phyloP scores from a whole-genome alignment of 495 filamentous ascomycete genomes.

The Penicillium daleae region DNA sequence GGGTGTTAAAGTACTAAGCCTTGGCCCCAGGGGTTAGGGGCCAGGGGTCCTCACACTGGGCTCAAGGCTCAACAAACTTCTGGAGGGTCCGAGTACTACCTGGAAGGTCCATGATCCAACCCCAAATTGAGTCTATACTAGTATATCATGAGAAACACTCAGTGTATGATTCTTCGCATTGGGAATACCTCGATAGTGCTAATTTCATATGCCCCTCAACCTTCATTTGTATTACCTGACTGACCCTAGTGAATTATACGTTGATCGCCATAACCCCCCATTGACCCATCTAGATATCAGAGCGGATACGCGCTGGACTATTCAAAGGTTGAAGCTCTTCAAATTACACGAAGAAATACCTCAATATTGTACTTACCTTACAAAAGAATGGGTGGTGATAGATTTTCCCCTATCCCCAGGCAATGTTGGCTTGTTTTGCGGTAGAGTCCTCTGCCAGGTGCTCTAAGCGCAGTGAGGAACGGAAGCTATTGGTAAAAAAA shows the following conservation, averaged over 20 bases:
- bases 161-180: slow-evolving; percentile 5
- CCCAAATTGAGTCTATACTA: slow-evolving; percentile 6
- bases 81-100: not conserved
- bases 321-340: slow-evolving; percentile 2
- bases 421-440: slow-evolving; percentile 6
- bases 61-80: slow-evolving; percentile 5
- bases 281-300: slow-evolving; percentile 5
- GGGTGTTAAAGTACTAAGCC: slow-evolving; percentile 38
- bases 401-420: slow-evolving; percentile 5
- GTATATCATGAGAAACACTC: slow-evolving; percentile 3
- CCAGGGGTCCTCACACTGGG: slow-evolving; percentile 1
- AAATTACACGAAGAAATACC: slow-evolving; percentile 5
- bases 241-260: slow-evolving; percentile 5
- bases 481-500: slow-evolving; percentile 5
- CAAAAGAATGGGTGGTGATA: slow-evolving; percentile 5
- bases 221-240: slow-evolving; percentile 5
- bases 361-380: slow-evolving; percentile 6
- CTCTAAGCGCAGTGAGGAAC: slow-evolving; percentile 5
- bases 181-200: slow-evolving; percentile 3
- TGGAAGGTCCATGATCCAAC: slow-evolving; percentile 2
- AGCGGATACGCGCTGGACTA: slow-evolving; percentile 4
- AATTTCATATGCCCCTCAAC: slow-evolving; percentile 6
- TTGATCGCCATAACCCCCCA: slow-evolving; percentile 1
- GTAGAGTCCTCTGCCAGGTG: slow-evolving; percentile 5
- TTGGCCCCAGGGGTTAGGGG: slow-evolving; percentile 5